Evolutionary conservation across 768 basidiomycete genomes (phyloP).

Genomic region (Gloeopeniophorella convolvens): DNA sequence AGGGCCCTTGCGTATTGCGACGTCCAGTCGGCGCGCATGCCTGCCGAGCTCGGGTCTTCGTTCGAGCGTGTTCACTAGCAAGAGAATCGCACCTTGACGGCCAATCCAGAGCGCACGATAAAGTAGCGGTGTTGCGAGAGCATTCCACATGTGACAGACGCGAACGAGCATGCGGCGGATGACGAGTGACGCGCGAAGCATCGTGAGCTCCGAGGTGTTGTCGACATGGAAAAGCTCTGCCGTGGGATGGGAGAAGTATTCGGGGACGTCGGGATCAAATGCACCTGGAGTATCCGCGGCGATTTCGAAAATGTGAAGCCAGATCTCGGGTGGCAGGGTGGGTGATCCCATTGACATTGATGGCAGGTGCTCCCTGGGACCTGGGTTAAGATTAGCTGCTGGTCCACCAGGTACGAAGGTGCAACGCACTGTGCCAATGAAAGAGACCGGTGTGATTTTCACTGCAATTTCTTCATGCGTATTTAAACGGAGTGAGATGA

Average conservation of each 20-base stretch:
- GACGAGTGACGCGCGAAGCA: not conserved
- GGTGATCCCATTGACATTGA: no score
- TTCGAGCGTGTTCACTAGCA: not conserved
- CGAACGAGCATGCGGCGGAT: constrained; percentile 1
- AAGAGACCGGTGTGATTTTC: no score
- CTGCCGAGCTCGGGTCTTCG: not conserved
- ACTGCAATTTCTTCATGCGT: no score
- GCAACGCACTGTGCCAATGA: no score
- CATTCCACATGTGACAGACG: constrained; percentile 1
- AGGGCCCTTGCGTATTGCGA: no score
- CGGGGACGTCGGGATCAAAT: not conserved
- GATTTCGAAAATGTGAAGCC: not conserved
- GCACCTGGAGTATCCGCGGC: not conserved
- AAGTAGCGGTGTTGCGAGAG: constrained; percentile 7
- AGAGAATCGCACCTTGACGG: no score
- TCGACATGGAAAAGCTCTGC: no score
- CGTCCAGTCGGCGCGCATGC: not conserved
- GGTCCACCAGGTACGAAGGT: no score
- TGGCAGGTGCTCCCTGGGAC: no score
- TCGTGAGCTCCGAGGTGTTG: not conserved
- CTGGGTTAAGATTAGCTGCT: no score
- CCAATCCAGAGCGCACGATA: not conserved
- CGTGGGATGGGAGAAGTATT: not conserved
- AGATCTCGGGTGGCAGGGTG: constrained; percentile 7
- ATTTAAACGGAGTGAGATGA: no score